Percentiles rank a stretch among this genome's conserved stretches.
These are phyloP conservation scores for Fraxinus anomala DNA, from an alignment of 257 asterid genomes.

Conservation along the genomic window DNA sequence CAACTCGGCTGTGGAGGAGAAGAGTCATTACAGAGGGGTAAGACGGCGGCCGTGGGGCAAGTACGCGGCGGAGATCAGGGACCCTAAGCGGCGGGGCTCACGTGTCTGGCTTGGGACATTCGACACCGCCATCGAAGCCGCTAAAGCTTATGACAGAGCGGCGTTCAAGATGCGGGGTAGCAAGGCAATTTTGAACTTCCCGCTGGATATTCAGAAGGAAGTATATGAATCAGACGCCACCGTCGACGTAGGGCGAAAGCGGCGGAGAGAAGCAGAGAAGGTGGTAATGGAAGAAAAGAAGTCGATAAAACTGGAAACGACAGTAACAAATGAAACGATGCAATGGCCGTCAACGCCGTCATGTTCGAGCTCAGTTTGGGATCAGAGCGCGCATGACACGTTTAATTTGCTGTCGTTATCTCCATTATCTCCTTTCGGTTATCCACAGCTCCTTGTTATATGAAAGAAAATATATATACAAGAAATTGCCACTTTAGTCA, in stretches of 20 bases:
- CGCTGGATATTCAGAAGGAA: slow-evolving; percentile 49
- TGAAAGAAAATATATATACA: background rate
- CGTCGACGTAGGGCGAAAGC: slow-evolving; percentile 25
- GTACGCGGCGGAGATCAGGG: slow-evolving; percentile 72
- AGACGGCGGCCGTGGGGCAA: slow-evolving; percentile 66
- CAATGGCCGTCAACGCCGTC: slow-evolving; percentile 49
- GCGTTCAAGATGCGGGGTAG: slow-evolving; percentile 71
- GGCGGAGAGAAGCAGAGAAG: slow-evolving; percentile 19
- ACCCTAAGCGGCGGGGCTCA: slow-evolving; percentile 53
- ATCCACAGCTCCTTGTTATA: slow-evolving; percentile 24
- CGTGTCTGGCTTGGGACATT: slow-evolving; percentile 76
- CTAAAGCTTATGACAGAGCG: slow-evolving; percentile 69
- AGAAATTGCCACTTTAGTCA: background rate
- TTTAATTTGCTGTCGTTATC: slow-evolving; percentile 29
- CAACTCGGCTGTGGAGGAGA: slow-evolving; percentile 14
- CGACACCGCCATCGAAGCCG: slow-evolving; percentile 62
- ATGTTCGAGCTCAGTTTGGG: slow-evolving; percentile 35
- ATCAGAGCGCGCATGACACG: slow-evolving; percentile 25
- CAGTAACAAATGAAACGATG: slow-evolving; percentile 25
- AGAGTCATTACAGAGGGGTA: slow-evolving; percentile 43
- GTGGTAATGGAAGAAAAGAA: background rate
- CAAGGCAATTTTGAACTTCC: slow-evolving; percentile 71
- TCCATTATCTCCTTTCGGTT: slow-evolving; percentile 7
- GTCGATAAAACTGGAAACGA: slow-evolving; percentile 25
- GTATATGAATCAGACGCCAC: slow-evolving; percentile 23